Evolutionary conservation across 768 basidiomycete species (phyloP).

Genomic region (Mycena galericulata): DNA sequence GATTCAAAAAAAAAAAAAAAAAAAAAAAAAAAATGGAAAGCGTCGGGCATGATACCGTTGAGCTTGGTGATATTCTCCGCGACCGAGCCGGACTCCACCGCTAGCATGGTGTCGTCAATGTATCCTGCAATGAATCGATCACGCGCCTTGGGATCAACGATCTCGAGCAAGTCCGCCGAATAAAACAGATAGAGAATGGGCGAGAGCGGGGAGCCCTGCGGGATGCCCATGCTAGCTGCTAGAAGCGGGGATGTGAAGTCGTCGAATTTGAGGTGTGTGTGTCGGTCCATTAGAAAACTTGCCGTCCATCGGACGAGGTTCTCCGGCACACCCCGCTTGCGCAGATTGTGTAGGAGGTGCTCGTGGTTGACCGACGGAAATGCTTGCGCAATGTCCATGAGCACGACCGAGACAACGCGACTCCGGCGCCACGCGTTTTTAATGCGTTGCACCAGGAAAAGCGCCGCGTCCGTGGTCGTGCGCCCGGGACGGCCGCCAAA

Average conservation of each 20-base stretch:
- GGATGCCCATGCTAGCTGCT: conserved; percentile 30
- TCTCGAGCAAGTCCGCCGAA: conserved; percentile 37
- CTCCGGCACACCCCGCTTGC: conserved; percentile 20
- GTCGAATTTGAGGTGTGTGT: conserved; percentile 39
- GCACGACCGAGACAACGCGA: conserved; percentile 3
- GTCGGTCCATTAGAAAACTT: conserved; percentile 31
- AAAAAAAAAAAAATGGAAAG: too few relatives aligned
- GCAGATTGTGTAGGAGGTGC: conserved; percentile 10
- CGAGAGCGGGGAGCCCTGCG: conserved; percentile 42
- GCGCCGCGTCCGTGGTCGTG: conserved; percentile 28
- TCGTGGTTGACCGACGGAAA: conserved; percentile 18
- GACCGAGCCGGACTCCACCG: background rate
- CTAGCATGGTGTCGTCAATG: conserved; percentile 19
- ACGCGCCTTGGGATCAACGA: background rate
- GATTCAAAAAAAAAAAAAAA: too few relatives aligned
- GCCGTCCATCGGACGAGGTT: conserved; percentile 33
- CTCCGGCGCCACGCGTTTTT: conserved; percentile 30
- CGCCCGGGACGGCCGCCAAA: conserved; percentile 31
- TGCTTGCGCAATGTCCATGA: too few relatives aligned
- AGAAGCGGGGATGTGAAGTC: conserved; percentile 34
- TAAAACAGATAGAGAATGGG: conserved; percentile 47
- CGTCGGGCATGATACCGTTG: background rate
- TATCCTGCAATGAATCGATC: background rate
- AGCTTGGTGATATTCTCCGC: too few relatives aligned
- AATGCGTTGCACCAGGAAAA: conserved; percentile 27